phyloP scores from a whole-genome alignment of 768 basidiomycete genomes.

The Phanerochaete sordida region DNA sequence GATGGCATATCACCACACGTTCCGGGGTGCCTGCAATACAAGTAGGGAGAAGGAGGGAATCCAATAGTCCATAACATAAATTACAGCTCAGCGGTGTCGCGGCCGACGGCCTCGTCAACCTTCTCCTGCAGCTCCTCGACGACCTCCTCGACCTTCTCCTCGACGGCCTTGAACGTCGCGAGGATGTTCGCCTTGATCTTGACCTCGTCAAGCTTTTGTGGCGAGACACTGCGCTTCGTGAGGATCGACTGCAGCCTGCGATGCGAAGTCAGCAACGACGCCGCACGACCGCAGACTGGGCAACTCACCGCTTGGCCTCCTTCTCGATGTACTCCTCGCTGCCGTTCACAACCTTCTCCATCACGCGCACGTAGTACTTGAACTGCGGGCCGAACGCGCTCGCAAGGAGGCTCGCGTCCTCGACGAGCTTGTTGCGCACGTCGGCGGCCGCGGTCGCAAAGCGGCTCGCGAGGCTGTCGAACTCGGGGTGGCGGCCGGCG shows the following conservation, averaged over 20 bases:
- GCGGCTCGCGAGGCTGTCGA: constrained; percentile 74
- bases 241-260: constrained; percentile 63
- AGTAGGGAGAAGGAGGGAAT: too few relatives aligned
- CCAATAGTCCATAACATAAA: too few relatives aligned
- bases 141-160: constrained; percentile 25
- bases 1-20: too few relatives aligned
- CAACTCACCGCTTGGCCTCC: constrained; percentile 80
- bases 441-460: constrained; percentile 63
- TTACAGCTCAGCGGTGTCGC: constrained; percentile 12
- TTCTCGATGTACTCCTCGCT: constrained; percentile 78
- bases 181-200: constrained; percentile 90
- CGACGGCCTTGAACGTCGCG: constrained; percentile 46
- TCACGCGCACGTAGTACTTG: constrained; percentile 83
- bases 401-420: constrained; percentile 59
- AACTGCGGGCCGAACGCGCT: constrained; percentile 47
- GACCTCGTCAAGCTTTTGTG: constrained; percentile 87
- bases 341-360: constrained; percentile 79
- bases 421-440: constrained; percentile 56
- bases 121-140: constrained; percentile 33
- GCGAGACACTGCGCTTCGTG: constrained; percentile 70
- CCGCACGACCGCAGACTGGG: constrained; percentile 9
- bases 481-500: constrained; percentile 75
- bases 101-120: constrained; percentile 27
- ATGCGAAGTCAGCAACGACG: constrained; percentile 10
- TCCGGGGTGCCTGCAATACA: too few relatives aligned